Evolutionary conservation across 352 stramenopile genomes (phyloP).

Genomic region (Phytophthora melonis): DNA sequence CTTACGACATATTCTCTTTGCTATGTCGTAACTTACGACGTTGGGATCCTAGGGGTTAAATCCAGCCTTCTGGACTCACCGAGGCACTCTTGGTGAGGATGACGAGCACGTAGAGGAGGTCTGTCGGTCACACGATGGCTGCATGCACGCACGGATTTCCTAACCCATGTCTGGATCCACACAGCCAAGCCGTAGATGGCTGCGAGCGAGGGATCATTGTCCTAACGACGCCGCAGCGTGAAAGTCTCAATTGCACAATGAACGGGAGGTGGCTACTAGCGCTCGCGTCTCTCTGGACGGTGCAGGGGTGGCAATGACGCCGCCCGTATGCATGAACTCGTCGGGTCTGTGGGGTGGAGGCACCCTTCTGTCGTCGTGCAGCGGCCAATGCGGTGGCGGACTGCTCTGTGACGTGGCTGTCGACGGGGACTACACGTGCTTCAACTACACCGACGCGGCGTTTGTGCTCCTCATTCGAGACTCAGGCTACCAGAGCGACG

Average conservation of each 20-base stretch:
- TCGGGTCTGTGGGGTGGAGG: conserved; percentile 22
- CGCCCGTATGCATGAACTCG: conserved; percentile 32
- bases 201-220: conserved; percentile 16
- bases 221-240: conserved; percentile 16
- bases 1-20: no score
- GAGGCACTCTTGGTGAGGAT: conserved; percentile 10
- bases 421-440: conserved; percentile 26
- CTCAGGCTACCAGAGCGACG: conserved; percentile 30
- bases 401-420: conserved; percentile 23
- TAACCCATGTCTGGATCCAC: conserved; percentile 26
- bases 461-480: conserved; percentile 33
- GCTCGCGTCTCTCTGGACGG: background rate
- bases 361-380: conserved; percentile 34
- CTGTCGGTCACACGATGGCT: conserved; percentile 7
- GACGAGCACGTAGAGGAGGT: conserved; percentile 24
- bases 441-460: conserved; percentile 36
- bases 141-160: conserved; percentile 6
- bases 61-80: conserved; percentile 28
- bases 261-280: conserved; percentile 6
- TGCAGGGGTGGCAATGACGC: conserved; percentile 24
- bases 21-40: no score
- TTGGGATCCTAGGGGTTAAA: no score
- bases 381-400: conserved; percentile 18
- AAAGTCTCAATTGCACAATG: conserved; percentile 16
- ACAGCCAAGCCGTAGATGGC: background rate